phyloP scores from a whole-genome alignment of 106 monocot species.

The Acorus calamus region DNA sequence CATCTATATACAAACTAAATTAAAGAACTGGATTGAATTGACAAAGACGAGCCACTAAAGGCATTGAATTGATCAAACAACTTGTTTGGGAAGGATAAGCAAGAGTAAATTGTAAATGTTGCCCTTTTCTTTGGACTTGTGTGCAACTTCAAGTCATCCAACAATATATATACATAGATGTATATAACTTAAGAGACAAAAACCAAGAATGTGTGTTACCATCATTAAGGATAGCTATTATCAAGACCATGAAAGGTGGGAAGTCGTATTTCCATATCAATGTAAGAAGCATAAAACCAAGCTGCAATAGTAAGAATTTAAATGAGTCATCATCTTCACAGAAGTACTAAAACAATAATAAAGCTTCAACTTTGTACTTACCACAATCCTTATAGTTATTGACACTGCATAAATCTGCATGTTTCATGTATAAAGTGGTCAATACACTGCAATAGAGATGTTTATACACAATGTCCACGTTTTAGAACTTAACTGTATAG shows the following conservation, averaged over 20 bases:
- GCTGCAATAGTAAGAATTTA: conserved; percentile 20
- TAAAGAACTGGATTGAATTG: too few species aligned
- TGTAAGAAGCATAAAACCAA: conserved; percentile 57
- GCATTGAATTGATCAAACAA: too few species aligned
- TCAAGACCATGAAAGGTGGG: conserved; percentile 64
- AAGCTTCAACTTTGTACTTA: conserved; percentile 6
- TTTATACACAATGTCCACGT: not conserved
- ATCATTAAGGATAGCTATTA: conserved; percentile 57
- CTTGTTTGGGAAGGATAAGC: too few species aligned
- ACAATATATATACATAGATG: too few species aligned
- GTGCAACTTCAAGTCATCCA: too few species aligned
- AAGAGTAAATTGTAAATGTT: too few species aligned
- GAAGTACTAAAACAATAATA: not conserved
- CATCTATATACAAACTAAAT: too few species aligned
- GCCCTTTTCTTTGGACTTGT: too few species aligned
- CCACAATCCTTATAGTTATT: conserved; percentile 69
- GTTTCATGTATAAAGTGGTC: conserved; percentile 1
- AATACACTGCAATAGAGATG: not conserved
- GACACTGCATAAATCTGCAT: conserved; percentile 76
- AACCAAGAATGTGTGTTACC: conserved; percentile 12
- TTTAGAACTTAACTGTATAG: conserved; percentile 35
- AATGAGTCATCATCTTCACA: not conserved
- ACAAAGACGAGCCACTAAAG: too few species aligned
- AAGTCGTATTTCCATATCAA: conserved; percentile 68
- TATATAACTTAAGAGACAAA: too few species aligned